Evolutionary conservation across 805 yeast species (phyloP), one percentile per base, ranked within the genome.

Genomic region (Kluyveromyces lactis): DNA sequence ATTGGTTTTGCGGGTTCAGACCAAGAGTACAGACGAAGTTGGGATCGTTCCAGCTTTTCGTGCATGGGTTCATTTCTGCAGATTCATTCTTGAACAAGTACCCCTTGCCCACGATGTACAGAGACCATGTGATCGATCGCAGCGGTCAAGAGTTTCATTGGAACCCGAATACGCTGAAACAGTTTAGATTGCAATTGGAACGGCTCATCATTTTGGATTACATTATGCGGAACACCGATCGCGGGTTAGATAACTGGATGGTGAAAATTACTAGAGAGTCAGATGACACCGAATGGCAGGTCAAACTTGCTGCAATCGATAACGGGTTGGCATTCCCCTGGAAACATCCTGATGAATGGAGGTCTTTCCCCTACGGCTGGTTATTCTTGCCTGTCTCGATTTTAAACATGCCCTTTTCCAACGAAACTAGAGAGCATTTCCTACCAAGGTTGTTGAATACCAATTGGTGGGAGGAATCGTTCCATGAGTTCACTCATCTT

Each of bases 301-400:
- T 81, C 11, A 68, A 64, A 37, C 66, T 81, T 23, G 86, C 85
- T 2, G 90, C 89, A 1, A 81, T 81, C 33, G 89, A 81, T 50
- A 79, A 84, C 12, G 87, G 87, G 0, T 63, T 81, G 23, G 69
- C 87, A 0, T 81, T 78, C 49, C 89, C 90, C 4, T 81, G 86
- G 86, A 81, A 81, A 50, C 86, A 80, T 47, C 89, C 89, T 0
- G 84, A 81, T 56, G 86, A 80, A 51, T 80, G 87, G 86, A 61
- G 89, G 40, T 77, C 85, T 0, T 81, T 78, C 49, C 89, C 89
- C 0, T 81, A 72, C 59, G 89, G 89, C 0, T 81, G 90, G 90
- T 59, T 81, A 18, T 80, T 76, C 49, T 57, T 81, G 26, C 89
- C 89, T 0, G 57, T 72, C 10, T 65, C 74, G 9, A 54, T 81